phyloP scores from a whole-genome alignment of 2,329 filamentous ascomycete genomes.

The Berkeleyomyces basicola region DNA sequence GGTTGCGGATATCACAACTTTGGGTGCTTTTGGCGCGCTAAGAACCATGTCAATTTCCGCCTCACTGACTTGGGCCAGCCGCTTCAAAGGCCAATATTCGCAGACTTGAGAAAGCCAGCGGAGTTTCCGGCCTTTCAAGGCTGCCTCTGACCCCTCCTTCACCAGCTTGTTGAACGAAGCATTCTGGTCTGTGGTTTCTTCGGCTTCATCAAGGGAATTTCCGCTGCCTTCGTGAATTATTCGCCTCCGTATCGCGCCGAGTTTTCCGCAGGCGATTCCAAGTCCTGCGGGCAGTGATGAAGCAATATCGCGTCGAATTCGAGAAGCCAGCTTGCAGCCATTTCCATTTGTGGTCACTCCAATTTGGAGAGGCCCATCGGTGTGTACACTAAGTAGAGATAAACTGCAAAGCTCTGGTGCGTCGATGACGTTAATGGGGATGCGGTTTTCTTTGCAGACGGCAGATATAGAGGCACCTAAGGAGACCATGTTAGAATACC shows the following conservation, averaged over 20 bases:
- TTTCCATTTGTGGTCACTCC: slow-evolving; percentile 90
- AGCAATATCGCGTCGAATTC: slow-evolving; percentile 77
- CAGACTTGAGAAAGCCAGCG: slow-evolving; percentile 92
- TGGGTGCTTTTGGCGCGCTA: slow-evolving; percentile 39
- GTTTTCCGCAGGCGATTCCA: slow-evolving; percentile 56
- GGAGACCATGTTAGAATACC: not conserved
- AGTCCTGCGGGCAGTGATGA: slow-evolving; percentile 59
- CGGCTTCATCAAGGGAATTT: slow-evolving; percentile 23
- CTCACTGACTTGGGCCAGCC: slow-evolving; percentile 64
- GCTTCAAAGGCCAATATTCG: slow-evolving; percentile 90
- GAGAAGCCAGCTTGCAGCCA: slow-evolving; percentile 81
- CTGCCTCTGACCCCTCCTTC: slow-evolving; percentile 53
- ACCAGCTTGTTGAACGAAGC: slow-evolving; percentile 75
- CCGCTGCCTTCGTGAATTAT: slow-evolving; percentile 55
- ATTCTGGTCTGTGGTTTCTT: slow-evolving; percentile 56
- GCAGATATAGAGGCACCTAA: slow-evolving; percentile 50
- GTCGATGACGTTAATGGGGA: slow-evolving; percentile 88
- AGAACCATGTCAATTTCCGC: slow-evolving; percentile 63
- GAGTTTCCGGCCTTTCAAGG: slow-evolving; percentile 64
- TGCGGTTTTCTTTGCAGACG: slow-evolving; percentile 61
- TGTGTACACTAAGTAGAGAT: slow-evolving; percentile 72
- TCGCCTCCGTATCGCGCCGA: slow-evolving; percentile 55
- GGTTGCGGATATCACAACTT: slow-evolving; percentile 13
- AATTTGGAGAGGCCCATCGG: slow-evolving; percentile 81
- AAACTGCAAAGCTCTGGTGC: slow-evolving; percentile 77